A percentile compares a stretch with the other conserved stretches of the same genome.
Evolutionary conservation across 306 rosid species (phyloP).

Genomic region (Quercus mongolica): DNA sequence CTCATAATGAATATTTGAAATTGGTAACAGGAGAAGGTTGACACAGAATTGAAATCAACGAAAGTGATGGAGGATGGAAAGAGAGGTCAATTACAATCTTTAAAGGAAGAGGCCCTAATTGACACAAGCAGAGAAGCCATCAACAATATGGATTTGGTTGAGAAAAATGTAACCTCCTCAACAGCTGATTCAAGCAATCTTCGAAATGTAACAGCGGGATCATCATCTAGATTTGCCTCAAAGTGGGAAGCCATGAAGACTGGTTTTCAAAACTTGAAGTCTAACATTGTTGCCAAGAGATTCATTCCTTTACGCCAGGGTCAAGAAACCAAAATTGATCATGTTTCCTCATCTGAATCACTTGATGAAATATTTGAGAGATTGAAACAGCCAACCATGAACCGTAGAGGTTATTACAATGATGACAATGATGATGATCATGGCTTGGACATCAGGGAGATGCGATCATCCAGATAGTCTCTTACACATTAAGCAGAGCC

Average conservation of each 20-base stretch:
- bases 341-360: constrained; percentile 53
- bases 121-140: constrained; percentile 50
- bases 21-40: constrained; percentile 23
- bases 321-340: constrained; percentile 33
- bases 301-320: constrained; percentile 53
- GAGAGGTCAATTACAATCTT: constrained; percentile 26
- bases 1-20: not conserved
- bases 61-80: constrained; percentile 20
- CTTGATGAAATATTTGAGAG: constrained; percentile 88
- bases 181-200: constrained; percentile 33
- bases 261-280: constrained; percentile 60
- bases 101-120: constrained; percentile 27
- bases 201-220: constrained; percentile 20
- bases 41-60: constrained; percentile 22
- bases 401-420: constrained; percentile 30
- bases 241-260: constrained; percentile 79
- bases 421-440: constrained; percentile 22
- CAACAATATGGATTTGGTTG: constrained; percentile 34
- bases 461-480: constrained; percentile 28
- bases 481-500: not conserved
- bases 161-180: constrained; percentile 43
- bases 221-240: constrained; percentile 46
- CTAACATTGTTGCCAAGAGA: constrained; percentile 57
- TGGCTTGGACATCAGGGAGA: constrained; percentile 22
- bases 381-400: constrained; percentile 56